Evolutionary conservation across 768 basidiomycete species (phyloP), one percentile per base, ranked within the genome.

Genomic region (Macrolepiota albuminosa): DNA sequence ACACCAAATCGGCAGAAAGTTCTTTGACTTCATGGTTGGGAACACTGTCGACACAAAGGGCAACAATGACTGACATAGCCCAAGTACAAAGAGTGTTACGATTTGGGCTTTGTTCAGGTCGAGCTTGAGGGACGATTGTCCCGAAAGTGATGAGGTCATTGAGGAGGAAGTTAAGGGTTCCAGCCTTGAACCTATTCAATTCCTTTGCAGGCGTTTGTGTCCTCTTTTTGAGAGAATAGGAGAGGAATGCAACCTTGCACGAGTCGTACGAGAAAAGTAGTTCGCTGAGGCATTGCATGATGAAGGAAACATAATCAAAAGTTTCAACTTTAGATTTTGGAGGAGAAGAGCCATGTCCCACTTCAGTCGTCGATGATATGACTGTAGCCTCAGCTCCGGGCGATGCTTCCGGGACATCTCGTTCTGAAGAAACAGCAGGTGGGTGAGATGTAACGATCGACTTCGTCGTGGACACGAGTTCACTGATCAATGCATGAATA

Each of bases 281-380:
- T 73, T 99, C 97, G 3, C 94, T 92, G 49, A 98, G 77, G 64
- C 87, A 89, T 69, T 95, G 91, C 89, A 95, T 93, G 63, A 93
- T 74, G 80, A 95, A 93, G 67, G 87, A 90, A 16, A 82, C 77
- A 66, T 90, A 91, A 58, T 81, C 72, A 74, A 78, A 73, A 34
- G 73, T 76, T 47, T 67, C 68, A 14, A 60, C 47, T 33, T 66
- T 39, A 11, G 66, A 61, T 11, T 36, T 63, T n/a, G 57, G 47
- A 18, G 56, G 52, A 7, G 61, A 40, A 18, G 54, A 24, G 13
- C 48, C 36, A 46, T 50, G 52, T 46, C 45, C 29, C 5, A 34
- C 56, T 9, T 58, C 47, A 14, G 52, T 10, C 10, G 39, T 52
- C 4, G 56, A 61, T 54, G 64, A 40, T 21, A 43, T 18, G 18